Base-by-base conservation (phyloP, 768 basidiomycete species). In the Chalciporus piperatus region DNA sequence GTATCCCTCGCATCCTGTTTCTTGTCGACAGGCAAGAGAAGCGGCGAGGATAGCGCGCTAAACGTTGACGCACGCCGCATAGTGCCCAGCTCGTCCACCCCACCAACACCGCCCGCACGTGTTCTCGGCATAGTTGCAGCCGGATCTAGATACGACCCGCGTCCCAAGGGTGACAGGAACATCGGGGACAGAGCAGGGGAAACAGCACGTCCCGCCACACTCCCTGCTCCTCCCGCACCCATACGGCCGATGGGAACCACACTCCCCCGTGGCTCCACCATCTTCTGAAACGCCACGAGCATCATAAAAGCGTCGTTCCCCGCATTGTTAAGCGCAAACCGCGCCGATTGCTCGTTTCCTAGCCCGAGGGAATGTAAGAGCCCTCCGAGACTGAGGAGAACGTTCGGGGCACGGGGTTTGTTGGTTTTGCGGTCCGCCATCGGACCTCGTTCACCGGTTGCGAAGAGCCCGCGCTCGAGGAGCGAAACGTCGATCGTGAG, bases 231-330 rank as follows among this genome's bases (percentile, higher is more conserved):
- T 8, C 9, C 32, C 7, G 22, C 33, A 30, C 20, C 27, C 6
- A n/a, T 4, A 3, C 47, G 40, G 4, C 8, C 28, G 22, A 43
- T 16, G 9, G n/a, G 1, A 3, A n/a, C n/a, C n/a, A n/a, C n/a
- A n/a, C n/a, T n/a, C n/a, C n/a, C n/a, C n/a, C 68, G 66, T 0
- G 83, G 84, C 47, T 85, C 84, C 12, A 89, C 66, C 35, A 92
- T 76, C 59, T 80, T 72, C 60, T 92, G 89, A 27, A 92, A 72
- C 12, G 75, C 80, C 38, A 87, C 80, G 25, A 92, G 76, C 45
- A 73, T 71, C 74, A 87, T 73, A 60, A 87, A 81, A 4, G 90
- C 85, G 55, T 89, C 85, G 65, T 92, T 92, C 13, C 89, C 89
- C n/a, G 89, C 72, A 60, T 91, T 90, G 64, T 87, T 81, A 52